phyloP scores from a whole-genome alignment of 345 rosid genomes.

The Camelina laxa region DNA sequence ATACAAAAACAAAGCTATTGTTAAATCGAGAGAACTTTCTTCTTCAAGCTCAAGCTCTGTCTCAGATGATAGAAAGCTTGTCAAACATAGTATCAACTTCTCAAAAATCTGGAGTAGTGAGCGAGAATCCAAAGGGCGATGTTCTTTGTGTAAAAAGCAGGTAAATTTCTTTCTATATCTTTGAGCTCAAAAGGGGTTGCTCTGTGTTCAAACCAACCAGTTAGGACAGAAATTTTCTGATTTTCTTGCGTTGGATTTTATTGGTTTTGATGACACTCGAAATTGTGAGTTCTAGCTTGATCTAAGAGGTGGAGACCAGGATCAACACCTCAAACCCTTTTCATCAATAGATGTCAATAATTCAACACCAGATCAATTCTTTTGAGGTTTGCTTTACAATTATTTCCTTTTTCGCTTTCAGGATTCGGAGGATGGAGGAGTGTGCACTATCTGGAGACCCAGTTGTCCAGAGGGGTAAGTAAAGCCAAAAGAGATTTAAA shows the following conservation, averaged over 20 bases:
- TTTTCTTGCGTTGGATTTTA: background rate
- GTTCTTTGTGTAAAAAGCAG: conserved; percentile 80
- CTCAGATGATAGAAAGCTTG: conserved; percentile 63
- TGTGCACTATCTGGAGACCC: conserved; percentile 93
- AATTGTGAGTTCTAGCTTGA: conserved; percentile 4
- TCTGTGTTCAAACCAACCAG: background rate
- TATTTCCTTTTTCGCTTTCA: conserved; percentile 40
- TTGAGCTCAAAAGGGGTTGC: conserved; percentile 11
- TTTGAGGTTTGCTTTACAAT: conserved; percentile 14
- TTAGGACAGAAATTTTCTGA: background rate
- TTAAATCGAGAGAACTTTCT: conserved; percentile 66
- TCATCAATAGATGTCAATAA: conserved; percentile 4
- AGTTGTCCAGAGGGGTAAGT: conserved; percentile 87
- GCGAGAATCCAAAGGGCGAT: conserved; percentile 68
- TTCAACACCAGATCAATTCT: conserved; percentile 2
- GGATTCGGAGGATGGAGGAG: conserved; percentile 65
- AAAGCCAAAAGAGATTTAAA: background rate
- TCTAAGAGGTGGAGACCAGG: conserved; percentile 7
- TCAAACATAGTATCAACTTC: conserved; percentile 77
- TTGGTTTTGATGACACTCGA: background rate
- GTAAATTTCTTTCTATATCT: conserved; percentile 44
- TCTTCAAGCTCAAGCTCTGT: conserved; percentile 58
- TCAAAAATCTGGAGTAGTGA: conserved; percentile 91
- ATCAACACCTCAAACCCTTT: conserved; percentile 17
- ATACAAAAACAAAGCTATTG: conserved; percentile 53